Percentiles rank a stretch among this genome's conserved stretches.
Conservation (phyloP, 768 basidiomycete species). For the Suillus luteus region DNA sequence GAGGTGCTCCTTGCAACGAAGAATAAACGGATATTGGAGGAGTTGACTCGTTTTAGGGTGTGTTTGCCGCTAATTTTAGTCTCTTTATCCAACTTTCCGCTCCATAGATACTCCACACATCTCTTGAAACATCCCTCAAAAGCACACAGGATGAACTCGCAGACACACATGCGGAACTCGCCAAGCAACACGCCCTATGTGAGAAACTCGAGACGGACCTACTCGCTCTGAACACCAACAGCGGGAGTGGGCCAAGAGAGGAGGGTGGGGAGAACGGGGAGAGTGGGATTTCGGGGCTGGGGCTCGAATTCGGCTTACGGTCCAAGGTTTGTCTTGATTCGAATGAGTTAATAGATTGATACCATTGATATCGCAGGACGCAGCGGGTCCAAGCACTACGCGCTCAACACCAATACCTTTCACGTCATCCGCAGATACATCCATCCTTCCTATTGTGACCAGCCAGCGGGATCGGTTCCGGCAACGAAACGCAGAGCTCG, state of each 20-base stretch:
- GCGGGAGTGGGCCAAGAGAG: conserved; percentile 28
- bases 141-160: conserved; percentile 59
- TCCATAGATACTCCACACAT: conserved; percentile 74
- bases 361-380: conserved; percentile 17
- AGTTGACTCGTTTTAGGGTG: conserved; percentile 89
- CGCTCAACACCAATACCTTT: conserved; percentile 71
- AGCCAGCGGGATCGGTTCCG: conserved; percentile 97
- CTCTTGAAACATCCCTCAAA: conserved; percentile 72
- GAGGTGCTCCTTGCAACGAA: conserved; percentile 91
- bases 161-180: conserved; percentile 61
- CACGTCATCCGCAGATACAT: conserved; percentile 79
- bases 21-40: conserved; percentile 91
- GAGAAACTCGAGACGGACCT: conserved; percentile 93
- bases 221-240: conserved; percentile 65
- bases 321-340: background rate
- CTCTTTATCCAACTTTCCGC: background rate
- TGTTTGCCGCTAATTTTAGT: conserved; percentile 22
- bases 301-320: conserved; percentile 48
- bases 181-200: conserved; percentile 77
- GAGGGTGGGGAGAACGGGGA: conserved; percentile 38
- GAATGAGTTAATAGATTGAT: too few relatives aligned
- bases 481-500: conserved; percentile 94
- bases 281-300: conserved; percentile 65
- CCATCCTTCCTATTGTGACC: conserved; percentile 97
- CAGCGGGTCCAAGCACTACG: conserved; percentile 26